Evolutionary conservation across 2,329 filamentous ascomycete genomes (phyloP).

Genomic region (Hypoxylon sp.): DNA sequence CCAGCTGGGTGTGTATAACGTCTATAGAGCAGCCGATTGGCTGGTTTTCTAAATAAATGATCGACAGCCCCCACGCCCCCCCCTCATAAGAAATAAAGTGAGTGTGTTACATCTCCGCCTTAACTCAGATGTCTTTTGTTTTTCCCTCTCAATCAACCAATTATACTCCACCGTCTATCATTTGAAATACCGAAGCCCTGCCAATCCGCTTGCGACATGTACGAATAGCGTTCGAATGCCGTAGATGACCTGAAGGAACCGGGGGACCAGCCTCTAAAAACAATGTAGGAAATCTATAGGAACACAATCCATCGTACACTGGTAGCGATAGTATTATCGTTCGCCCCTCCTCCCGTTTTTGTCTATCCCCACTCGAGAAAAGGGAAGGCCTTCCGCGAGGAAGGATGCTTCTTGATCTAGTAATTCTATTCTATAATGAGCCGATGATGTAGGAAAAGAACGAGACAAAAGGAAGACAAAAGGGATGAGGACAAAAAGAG

Average conservation of each 20-base stretch:
- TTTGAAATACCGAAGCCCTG: conserved; percentile 16
- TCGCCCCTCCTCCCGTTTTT: conserved; percentile 13
- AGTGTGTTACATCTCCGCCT: conserved; percentile 13
- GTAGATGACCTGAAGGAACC: conserved; percentile 9
- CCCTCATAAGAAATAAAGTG: conserved; percentile 9
- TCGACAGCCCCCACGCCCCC: conserved; percentile 32
- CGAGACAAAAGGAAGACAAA: background rate
- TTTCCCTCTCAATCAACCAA: conserved; percentile 16
- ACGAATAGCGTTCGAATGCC: conserved; percentile 12
- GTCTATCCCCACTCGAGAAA: conserved; percentile 14
- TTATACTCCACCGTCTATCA: conserved; percentile 17
- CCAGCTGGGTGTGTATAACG: conserved; percentile 25
- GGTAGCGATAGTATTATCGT: conserved; percentile 11
- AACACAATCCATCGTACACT: conserved; percentile 18
- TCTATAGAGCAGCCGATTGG: conserved; percentile 27
- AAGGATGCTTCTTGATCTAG: conserved; percentile 32
- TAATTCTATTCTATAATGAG: conserved; percentile 29
- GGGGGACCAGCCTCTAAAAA: background rate
- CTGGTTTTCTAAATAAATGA: conserved; percentile 21
- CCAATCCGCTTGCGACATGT: conserved; percentile 18
- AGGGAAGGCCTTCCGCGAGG: conserved; percentile 29
- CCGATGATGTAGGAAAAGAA: conserved; percentile 2
- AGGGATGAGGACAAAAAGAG: background rate
- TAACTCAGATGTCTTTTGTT: conserved; percentile 5
- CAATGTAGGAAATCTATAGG: conserved; percentile 9